Percentiles rank a stretch among this genome's conserved stretches.
phyloP scores from a whole-genome alignment of 257 asterid species.

The Gardenia jasminoides region DNA sequence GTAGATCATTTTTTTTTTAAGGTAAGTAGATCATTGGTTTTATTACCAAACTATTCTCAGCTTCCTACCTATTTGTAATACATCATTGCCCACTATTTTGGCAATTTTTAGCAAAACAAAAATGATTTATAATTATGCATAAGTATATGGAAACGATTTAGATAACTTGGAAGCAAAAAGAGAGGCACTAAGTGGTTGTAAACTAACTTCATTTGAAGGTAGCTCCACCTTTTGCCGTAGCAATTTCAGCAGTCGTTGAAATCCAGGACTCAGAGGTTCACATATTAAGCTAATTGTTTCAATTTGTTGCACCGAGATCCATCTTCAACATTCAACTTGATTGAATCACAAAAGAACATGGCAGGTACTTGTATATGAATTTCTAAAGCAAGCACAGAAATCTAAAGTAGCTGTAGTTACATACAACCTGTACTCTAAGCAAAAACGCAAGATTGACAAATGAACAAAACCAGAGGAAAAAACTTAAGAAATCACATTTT shows the following conservation, averaged over 20 bases:
- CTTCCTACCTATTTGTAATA: neutral
- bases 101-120: slow-evolving; percentile 7
- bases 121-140: slow-evolving; percentile 54
- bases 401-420: neutral
- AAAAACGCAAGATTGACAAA: neutral
- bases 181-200: slow-evolving; percentile 66
- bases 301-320: neutral
- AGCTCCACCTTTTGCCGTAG: slow-evolving; percentile 75
- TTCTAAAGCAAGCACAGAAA: neutral
- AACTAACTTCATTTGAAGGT: slow-evolving; percentile 78
- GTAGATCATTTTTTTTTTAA: too few species aligned
- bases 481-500: neutral
- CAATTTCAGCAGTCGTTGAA: slow-evolving; percentile 76
- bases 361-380: neutral
- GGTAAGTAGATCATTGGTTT: too few species aligned
- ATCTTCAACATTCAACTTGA: neutral
- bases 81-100: too few species aligned
- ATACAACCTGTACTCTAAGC: neutral
- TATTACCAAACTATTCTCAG: neutral
- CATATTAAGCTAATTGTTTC: slow-evolving; percentile 14
- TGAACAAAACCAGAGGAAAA: neutral
- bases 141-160: slow-evolving; percentile 65
- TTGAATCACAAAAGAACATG: neutral
- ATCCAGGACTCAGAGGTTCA: slow-evolving; percentile 14
- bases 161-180: slow-evolving; percentile 51